These are phyloP conservation scores for Trichoderma asperellum DNA, from an alignment of 2,329 filamentous ascomycete species.

Conservation along the genomic window DNA sequence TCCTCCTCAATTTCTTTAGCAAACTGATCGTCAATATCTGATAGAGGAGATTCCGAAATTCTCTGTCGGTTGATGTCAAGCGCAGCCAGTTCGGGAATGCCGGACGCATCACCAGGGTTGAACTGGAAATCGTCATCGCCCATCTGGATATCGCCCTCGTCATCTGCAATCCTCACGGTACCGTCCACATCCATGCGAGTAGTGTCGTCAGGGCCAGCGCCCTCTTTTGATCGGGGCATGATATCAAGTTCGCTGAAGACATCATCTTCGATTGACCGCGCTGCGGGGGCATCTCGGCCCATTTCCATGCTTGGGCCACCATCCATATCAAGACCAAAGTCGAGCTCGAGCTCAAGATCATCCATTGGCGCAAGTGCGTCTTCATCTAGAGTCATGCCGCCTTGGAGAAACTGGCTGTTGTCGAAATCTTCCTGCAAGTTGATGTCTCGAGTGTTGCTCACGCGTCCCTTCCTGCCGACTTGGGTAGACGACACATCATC, in stretches of 20 bases:
- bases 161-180: slow-evolving; percentile 63
- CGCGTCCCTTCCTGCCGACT: slow-evolving; percentile 60
- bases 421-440: slow-evolving; percentile 71
- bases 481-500: slow-evolving; percentile 62
- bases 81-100: slow-evolving; percentile 53
- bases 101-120: slow-evolving; percentile 63
- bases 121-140: slow-evolving; percentile 67
- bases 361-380: slow-evolving; percentile 61
- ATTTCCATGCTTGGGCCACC: slow-evolving; percentile 77
- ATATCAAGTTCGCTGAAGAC: slow-evolving; percentile 68
- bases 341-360: slow-evolving; percentile 73
- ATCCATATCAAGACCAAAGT: slow-evolving; percentile 75
- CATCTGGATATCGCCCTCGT: slow-evolving; percentile 67
- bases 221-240: slow-evolving; percentile 59
- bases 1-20: slow-evolving; percentile 64
- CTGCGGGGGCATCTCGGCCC: slow-evolving; percentile 79
- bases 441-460: slow-evolving; percentile 65
- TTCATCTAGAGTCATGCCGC: slow-evolving; percentile 62
- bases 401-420: slow-evolving; percentile 80
- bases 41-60: slow-evolving; percentile 71
- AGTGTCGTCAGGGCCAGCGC: slow-evolving; percentile 59
- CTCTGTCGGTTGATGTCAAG: slow-evolving; percentile 59
- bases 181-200: slow-evolving; percentile 60
- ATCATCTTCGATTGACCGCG: slow-evolving; percentile 69
- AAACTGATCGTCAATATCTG: slow-evolving; percentile 68